Base-by-base conservation (phyloP, 1,139 yeast species). In the Suhomyces chickasaworum region DNA sequence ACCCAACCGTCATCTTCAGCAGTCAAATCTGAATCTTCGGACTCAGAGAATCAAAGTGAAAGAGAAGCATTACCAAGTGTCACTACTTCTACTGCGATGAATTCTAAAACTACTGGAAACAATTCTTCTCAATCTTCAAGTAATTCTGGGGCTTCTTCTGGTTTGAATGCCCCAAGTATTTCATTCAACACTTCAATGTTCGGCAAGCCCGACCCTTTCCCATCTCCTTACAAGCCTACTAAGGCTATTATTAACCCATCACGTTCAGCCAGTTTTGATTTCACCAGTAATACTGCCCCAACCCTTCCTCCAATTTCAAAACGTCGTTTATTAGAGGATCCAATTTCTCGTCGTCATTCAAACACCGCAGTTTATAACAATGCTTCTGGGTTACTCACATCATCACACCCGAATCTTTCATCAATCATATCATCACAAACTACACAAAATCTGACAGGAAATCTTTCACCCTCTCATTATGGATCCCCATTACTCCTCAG, bases 131-230 rank as follows among this genome's bases (percentile, higher is more conserved):
- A 29, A 29, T 7, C 37, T 7, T 21, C 37, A 15, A 23, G 29
- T 16, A 35, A 10, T 16, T 22, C 37, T 4, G 37, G 30, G 17
- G 23, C 37, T 23, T 4, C 37, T 12, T 22, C 37, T 7, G 29
- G 37, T 15, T 15, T 15, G 34, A 21, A 32, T 17, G 30, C 37
- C 30, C 34, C 41, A 7, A 13, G 34, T 53, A 62, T 68, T 23
- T 59, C 74, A 20, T 71, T 71, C 57, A 72, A 71, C 45, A 71
- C 77, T 3, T 66, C 73, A 10, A 71, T 72, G 71, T 72, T 72
- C 55, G 66, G 64, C 42, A 51, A 53, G 15, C 33, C 46, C 27
- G 50, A 42, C 25, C 51, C 44, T 3, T 25, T 41, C 17, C 45
- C 53, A n/a, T 32, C 46, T 10, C 41, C 39, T 36, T 23, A 39